These are phyloP conservation scores for Meira miltonrushii DNA, from an alignment of 1,284 basidiomycete species.

Conservation along the genomic window DNA sequence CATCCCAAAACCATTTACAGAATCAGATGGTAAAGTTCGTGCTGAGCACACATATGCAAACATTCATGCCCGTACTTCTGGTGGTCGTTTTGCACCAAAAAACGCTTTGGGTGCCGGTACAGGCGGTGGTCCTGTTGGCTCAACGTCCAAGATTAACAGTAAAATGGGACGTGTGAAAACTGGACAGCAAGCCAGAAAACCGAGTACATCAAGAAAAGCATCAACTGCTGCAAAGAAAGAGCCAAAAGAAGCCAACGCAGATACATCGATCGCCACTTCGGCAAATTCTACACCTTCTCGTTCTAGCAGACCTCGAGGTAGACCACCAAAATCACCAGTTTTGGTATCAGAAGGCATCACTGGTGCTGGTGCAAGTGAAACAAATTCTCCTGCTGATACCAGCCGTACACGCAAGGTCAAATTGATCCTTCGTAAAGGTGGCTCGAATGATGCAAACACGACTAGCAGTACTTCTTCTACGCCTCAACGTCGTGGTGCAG, in stretches of 20 bases:
- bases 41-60: conserved; percentile 13
- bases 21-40: not conserved
- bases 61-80: conserved; percentile 20
- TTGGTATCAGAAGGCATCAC: not conserved
- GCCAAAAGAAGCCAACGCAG: not conserved
- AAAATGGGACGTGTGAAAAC: not conserved
- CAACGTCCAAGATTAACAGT: conserved; percentile 5
- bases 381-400: not conserved
- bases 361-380: not conserved
- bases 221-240: not conserved
- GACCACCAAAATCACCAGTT: not conserved
- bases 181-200: not conserved
- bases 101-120: conserved; percentile 2
- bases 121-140: conserved; percentile 1
- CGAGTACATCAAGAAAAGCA: not conserved
- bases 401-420: too few relatives aligned
- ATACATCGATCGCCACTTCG: not conserved
- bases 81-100: conserved; percentile 18
- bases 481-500: not conserved
- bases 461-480: not conserved
- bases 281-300: not conserved
- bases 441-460: too few relatives aligned
- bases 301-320: not conserved
- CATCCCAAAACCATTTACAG: conserved; percentile 2
- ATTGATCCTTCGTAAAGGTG: too few relatives aligned